Base-by-base conservation (phyloP, 2,329 filamentous ascomycete genomes). In the Acarospora socialis region DNA sequence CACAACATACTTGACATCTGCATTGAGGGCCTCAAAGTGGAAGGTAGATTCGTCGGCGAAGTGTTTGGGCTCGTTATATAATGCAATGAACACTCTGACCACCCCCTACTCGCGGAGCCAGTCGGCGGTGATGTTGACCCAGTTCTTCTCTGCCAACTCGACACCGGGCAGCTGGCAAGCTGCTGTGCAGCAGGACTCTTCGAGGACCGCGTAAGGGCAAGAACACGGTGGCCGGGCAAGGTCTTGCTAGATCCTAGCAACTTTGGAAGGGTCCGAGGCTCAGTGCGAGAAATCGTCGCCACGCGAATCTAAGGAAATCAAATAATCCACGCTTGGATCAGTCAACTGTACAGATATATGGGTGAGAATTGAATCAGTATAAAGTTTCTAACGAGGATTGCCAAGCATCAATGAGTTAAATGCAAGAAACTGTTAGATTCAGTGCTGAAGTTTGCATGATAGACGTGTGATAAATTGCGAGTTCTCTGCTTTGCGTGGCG, bases 21-120 rank as follows among this genome's bases (percentile, higher is more conserved):
- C 56, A 3, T 43, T 32, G 1, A 57, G 49, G 7, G 50, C 48
- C 2, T 48, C 45, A 2, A 54, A 6, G 24, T 53, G 46, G 33
- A 62, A 57, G 0, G 47, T 42, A 0, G 54, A 53, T 33, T 62
- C 58, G 17, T 60, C 54, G 17, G 51, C 45, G 30, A 63, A 63
- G 12, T 59, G 53, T 3, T 34, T 51, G 0, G 55, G 51, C 7
- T 51, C 35, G 29, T 48, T 50, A 40, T 59, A 55, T 0, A 56
- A 40, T 13, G 59, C 58, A 25, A 63, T 53, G 32, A 59, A 63
- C 1, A 46, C 53, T 14, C 54, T 43, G 7, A 34, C 43, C 1
- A 63, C 52, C 3, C 53, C 29, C 4, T 54, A 45, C 8, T 53
- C 34, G 2, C 43, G 50, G n/a, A 63, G 51, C 59, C 59, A 63